Evolutionary conservation across 2,329 filamentous ascomycete genomes (phyloP), one percentile per base, ranked within the genome.

Genomic region (Fusarium ramigenum): DNA sequence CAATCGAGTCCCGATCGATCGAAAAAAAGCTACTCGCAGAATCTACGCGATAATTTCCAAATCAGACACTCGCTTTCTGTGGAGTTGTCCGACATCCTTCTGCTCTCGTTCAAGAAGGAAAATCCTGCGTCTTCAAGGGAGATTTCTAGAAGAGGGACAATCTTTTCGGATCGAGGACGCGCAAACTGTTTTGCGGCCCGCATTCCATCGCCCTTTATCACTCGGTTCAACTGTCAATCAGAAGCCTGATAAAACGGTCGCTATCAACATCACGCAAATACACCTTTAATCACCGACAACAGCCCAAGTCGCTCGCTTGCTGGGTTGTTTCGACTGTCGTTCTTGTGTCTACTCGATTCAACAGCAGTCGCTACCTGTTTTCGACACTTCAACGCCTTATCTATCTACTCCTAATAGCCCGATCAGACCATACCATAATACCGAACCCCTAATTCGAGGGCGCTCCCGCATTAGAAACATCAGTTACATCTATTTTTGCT

Each of bases 301-400:
- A 72, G 34, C 57, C 72, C 59, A 65, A 72, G 64, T 62, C 72
- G 19, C 49, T 74, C 72, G 72, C 62, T 75, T 66, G 49, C 58
- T 72, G 63, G 72, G 72, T 56, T 63, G 47, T 25, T 49, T 74
- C 42, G 34, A 60, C 56, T 69, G 43, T 53, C 46, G 58, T 40
- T 73, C 36, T 50, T 21, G 32, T 54, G 42, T 62, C 32, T 43
- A 43, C 43, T 49, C 56, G 40, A 43, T 61, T 30, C 30, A 53
- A 47, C 37, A 70, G 66, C 66, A 73, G 56, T 72, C 71, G 43
- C 43, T 62, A 72, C 56, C 44, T 69, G 30, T 42, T 34, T 32
- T 60, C 44, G 56, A 47, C 50, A 37, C 36, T n/a, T 34, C 28
- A 30, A 59, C 60, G 53, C 44, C 68, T 49, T 18, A 70, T 61